These are phyloP conservation scores for Pleurotus platypus DNA, from an alignment of 768 basidiomycete species.

Conservation along the genomic window DNA sequence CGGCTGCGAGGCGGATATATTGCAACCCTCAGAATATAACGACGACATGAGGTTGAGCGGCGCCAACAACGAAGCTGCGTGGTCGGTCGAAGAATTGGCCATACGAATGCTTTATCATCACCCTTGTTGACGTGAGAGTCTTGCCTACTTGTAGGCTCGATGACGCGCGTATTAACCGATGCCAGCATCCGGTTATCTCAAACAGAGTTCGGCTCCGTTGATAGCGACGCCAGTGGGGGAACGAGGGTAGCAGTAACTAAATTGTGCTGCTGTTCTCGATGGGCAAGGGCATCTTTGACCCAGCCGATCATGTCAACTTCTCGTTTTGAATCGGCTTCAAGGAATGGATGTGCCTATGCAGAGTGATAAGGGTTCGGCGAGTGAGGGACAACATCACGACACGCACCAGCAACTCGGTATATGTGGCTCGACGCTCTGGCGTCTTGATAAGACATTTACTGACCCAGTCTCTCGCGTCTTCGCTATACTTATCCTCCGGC, in stretches of 20 bases:
- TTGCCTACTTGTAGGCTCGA: too few relatives aligned
- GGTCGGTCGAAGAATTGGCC: not conserved
- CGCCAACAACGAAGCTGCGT: not conserved
- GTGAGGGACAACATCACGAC: not conserved
- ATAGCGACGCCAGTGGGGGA: not conserved
- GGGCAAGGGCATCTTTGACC: slow-evolving; percentile 56
- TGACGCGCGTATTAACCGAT: not conserved
- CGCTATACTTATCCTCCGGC: slow-evolving; percentile 64
- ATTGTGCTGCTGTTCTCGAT: slow-evolving; percentile 6
- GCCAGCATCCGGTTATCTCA: not conserved
- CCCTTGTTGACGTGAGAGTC: not conserved
- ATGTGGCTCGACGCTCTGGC: slow-evolving; percentile 76
- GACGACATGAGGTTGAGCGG: not conserved
- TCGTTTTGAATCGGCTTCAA: slow-evolving; percentile 52
- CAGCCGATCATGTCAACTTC: slow-evolving; percentile 84
- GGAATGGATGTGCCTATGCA: slow-evolving; percentile 72
- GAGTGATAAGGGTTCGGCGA: not conserved
- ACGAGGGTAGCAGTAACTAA: not conserved
- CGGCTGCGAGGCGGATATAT: not conserved
- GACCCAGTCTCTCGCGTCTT: slow-evolving; percentile 80
- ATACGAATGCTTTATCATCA: not conserved
- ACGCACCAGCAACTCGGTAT: slow-evolving; percentile 74
- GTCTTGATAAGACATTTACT: slow-evolving; percentile 76
- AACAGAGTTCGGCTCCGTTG: slow-evolving; percentile 4
- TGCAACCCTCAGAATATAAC: not conserved